Evolutionary conservation across 2,329 filamentous ascomycete species (phyloP).

Genomic region (Penicillium vulpinum): DNA sequence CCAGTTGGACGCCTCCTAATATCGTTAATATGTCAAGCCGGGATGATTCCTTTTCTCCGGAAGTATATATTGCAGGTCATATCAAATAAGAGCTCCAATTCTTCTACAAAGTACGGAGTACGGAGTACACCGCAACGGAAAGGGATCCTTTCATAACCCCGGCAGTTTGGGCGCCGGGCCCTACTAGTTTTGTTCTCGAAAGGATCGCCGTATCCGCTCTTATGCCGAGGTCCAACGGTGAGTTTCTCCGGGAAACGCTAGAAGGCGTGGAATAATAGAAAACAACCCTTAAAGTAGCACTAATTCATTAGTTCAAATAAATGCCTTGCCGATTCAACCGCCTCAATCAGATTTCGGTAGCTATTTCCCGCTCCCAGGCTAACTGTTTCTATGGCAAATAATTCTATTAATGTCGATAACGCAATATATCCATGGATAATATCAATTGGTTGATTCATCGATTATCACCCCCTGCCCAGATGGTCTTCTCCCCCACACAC

Average conservation of each 20-base stretch:
- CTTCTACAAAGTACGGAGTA: no score
- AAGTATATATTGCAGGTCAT: background rate
- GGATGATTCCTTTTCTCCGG: background rate
- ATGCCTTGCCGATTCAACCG: constrained; percentile 1
- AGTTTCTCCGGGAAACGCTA: constrained; percentile 7
- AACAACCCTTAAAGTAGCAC: background rate
- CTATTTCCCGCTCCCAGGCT: background rate
- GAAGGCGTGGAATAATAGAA: constrained; percentile 8
- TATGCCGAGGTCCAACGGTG: constrained; percentile 10
- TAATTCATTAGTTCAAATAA: background rate
- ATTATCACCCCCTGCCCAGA: constrained; percentile 4
- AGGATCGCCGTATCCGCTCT: constrained; percentile 12
- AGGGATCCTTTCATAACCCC: constrained; percentile 6
- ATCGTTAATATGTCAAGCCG: background rate
- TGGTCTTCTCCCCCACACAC: constrained; percentile 11
- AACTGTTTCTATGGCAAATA: background rate
- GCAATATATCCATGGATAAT: background rate
- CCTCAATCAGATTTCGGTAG: background rate
- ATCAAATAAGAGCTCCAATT: background rate
- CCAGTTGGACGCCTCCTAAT: background rate
- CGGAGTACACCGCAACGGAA: constrained; percentile 7
- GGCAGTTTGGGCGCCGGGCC: constrained; percentile 13
- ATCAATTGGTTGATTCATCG: constrained; percentile 2
- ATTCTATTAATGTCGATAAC: background rate
- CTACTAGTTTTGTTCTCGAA: constrained; percentile 3